Conservation (phyloP, 2,329 filamentous ascomycete species). For the Beauveria varroae region DNA sequence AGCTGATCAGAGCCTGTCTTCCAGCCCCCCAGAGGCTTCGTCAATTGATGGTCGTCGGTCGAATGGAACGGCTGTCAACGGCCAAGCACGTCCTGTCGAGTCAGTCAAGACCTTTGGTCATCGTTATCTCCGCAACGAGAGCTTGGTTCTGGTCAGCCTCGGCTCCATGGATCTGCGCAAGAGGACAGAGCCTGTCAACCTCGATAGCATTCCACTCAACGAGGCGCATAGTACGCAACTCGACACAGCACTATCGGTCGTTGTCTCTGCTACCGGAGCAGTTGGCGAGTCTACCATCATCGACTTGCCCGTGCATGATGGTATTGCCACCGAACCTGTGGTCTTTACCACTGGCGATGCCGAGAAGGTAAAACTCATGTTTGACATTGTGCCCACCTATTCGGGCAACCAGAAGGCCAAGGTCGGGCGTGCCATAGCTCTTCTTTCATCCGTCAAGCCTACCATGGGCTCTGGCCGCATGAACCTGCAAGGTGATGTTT, state of each 20-base stretch:
- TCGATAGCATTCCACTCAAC: slow-evolving; percentile 80
- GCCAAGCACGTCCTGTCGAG: slow-evolving; percentile 51
- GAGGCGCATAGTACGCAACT: slow-evolving; percentile 89
- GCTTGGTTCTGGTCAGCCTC: slow-evolving; percentile 84
- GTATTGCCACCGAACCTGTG: slow-evolving; percentile 87
- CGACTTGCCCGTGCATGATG: slow-evolving; percentile 89
- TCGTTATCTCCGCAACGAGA: slow-evolving; percentile 82
- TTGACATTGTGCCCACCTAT: slow-evolving; percentile 94
- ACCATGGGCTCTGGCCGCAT: slow-evolving; percentile 79
- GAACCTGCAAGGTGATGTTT: slow-evolving; percentile 85
- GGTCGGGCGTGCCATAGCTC: slow-evolving; percentile 79
- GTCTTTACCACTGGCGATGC: slow-evolving; percentile 76
- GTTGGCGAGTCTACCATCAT: slow-evolving; percentile 81
- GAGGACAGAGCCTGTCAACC: slow-evolving; percentile 67
- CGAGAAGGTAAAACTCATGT: slow-evolving; percentile 77
- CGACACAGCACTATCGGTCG: slow-evolving; percentile 86
- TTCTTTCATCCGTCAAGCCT: slow-evolving; percentile 80
- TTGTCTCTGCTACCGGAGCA: slow-evolving; percentile 80
- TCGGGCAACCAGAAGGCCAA: slow-evolving; percentile 82
- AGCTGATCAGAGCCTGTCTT: slow-evolving; percentile 15
- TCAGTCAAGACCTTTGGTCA: slow-evolving; percentile 94
- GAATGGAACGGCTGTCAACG: slow-evolving; percentile 33
- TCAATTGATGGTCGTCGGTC: slow-evolving; percentile 57
- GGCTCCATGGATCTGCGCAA: slow-evolving; percentile 94
- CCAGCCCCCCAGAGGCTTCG: slow-evolving; percentile 38